Conservation (phyloP, 179 eudicot genomes). For the Vitellaria paradoxa region DNA sequence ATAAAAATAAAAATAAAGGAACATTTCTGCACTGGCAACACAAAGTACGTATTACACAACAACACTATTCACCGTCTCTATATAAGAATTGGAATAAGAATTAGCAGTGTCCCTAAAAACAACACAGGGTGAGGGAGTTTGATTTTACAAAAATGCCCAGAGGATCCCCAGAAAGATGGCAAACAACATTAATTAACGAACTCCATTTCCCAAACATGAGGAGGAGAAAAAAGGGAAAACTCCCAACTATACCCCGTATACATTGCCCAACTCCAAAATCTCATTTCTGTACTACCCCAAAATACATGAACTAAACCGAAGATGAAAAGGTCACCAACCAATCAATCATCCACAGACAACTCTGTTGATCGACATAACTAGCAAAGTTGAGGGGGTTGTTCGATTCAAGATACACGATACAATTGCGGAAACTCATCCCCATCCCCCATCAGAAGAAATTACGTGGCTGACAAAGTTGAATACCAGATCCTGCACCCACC, state of each 20-base stretch:
- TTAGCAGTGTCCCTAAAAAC: too few species aligned
- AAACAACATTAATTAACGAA: background rate
- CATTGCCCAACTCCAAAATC: constrained; percentile 11
- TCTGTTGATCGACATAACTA: background rate
- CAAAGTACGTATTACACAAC: too few species aligned
- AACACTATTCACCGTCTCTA: too few species aligned
- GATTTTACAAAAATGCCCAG: constrained; percentile 3
- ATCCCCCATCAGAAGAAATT: background rate
- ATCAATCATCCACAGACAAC: background rate
- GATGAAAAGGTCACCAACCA: constrained; percentile 5
- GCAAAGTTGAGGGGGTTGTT: background rate
- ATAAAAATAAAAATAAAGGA: too few species aligned
- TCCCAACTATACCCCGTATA: constrained; percentile 3
- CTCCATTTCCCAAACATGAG: constrained; percentile 8
- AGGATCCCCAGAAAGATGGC: constrained; percentile 6
- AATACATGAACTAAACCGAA: background rate
- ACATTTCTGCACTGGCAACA: too few species aligned
- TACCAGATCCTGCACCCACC: background rate
- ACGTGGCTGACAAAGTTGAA: background rate
- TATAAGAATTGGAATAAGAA: too few species aligned
- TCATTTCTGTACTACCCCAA: constrained; percentile 6
- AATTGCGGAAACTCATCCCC: background rate
- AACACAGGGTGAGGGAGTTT: background rate
- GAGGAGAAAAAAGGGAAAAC: constrained; percentile 1
- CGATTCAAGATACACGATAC: background rate